Evolutionary conservation across 2,329 filamentous ascomycete species (phyloP), one percentile per base, ranked within the genome.

Genomic region (Lecanicillium sp.): DNA sequence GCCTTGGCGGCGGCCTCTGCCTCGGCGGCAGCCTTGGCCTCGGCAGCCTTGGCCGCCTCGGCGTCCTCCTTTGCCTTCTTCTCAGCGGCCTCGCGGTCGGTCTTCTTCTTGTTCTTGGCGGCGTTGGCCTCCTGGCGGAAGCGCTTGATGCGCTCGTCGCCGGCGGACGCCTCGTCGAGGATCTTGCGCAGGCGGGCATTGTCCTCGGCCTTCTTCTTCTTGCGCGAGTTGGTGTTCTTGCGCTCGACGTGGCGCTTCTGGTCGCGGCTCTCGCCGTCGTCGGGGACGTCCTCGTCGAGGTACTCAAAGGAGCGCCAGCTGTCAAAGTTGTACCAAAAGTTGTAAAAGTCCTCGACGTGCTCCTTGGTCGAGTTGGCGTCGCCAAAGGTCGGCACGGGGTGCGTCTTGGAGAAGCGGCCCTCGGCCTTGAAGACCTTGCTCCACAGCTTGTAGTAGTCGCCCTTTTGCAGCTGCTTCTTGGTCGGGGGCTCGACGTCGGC

Each of bases 251-350:
- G 90, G 42, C 92, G 87, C 74, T 96, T 97, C 74, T 98, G 92
- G 69, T 97, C 90, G 62, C 92, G 89, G 72, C 89, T 95, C 71
- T 97, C 92, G 64, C 92, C 95, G 72, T 98, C 92, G 57, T 98
- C 92, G 29, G 92, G 92, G 20, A 98, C 90, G 59, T 98, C 92
- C 72, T 98, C 92, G 58, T 98, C 92, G 43, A 94, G 84, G 66
- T 98, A 98, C 69, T 98, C 92, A 56, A 98, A 98, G 3, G 85
- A 81, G 45, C 92, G 77, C 92, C 92, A 98, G 64, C 84, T 92
- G 74, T 98, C 92, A 55, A 98, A 94, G 75, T 90, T 94, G 75
- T 97, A 98, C 83, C 86, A 98, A 74, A 97, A 98, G 76, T 98
- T 95, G 78, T 98, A 98, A 66, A 98, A 98, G 39, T 73, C 71